Evolutionary conservation across 2,329 filamentous ascomycete species (phyloP), one percentile per base, ranked within the genome.

Genomic region (Aspergillus sp.): DNA sequence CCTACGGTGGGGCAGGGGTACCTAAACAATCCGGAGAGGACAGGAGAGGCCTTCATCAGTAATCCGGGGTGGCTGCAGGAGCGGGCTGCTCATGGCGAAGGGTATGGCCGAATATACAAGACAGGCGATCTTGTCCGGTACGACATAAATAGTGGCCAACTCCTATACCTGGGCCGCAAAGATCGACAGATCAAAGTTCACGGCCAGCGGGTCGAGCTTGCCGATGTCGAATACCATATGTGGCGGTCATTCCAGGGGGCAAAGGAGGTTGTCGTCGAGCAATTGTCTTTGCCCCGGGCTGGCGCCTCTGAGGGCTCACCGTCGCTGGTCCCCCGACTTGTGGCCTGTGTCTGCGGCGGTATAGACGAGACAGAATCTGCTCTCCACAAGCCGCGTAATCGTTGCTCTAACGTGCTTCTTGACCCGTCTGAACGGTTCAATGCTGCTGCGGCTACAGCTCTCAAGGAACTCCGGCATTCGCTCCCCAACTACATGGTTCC

Each of bases 11-110:
- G 47, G 5, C 30, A n/a, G 24, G 47, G 47, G 22, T 50, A 50
- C 20, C 13, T 50, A 17, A 24, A 50, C 6, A 17, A 51, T 4
- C 34, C 76, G 0, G 77, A 76, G n/a, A 84, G 82, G 69, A 86
- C 84, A 0, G 75, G 73, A 1, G 75, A 75, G n/a, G 79, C 77
- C 1, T 87, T 87, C 60, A 78, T 87, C 39, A 9, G 24, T 13
- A 11, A 20, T 13, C 33, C 34, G 9, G 27, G 27, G 3, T 51
- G 33, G 33, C 30, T 30, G 37, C 15, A 19, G 48, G 19, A 7
- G 13, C 27, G 3, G 19, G 45, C 27, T n/a, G 17, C 33, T 15
- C 24, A 12, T 4, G 24, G 30, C 3, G 20, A 20, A 7, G n/a
- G 13, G 6, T 20, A 20, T 11, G 15, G 15, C 15, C 15, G 34